Evolutionary conservation across 106 monocot species (phyloP).

Genomic region (Dendrobium officinale): DNA sequence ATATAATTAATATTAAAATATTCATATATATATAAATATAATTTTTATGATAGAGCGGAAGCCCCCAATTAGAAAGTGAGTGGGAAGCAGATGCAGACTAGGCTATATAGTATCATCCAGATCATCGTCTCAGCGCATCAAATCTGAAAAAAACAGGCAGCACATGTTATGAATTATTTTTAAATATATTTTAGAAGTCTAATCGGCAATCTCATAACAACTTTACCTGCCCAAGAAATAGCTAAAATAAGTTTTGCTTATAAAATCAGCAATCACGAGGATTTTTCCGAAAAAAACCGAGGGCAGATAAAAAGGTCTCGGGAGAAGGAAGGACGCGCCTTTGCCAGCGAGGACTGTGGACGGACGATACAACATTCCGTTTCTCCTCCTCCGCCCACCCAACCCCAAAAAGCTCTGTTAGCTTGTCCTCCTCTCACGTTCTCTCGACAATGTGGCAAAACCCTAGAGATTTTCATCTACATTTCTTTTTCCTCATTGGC

Average conservation of each 20-base stretch:
- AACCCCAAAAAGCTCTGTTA: not conserved
- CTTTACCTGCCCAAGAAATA: not conserved
- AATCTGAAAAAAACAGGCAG: too few species aligned
- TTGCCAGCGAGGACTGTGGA: constrained; percentile 4
- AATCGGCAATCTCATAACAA: not conserved
- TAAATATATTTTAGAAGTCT: not conserved
- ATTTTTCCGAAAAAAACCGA: not conserved
- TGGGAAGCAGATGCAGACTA: too few species aligned
- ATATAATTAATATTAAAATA: too few species aligned
- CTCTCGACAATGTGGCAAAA: not conserved
- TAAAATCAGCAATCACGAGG: not conserved
- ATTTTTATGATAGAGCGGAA: too few species aligned
- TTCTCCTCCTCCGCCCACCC: not conserved
- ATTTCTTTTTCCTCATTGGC: not conserved
- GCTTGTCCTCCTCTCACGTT: not conserved
- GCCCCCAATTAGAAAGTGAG: too few species aligned
- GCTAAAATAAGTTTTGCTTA: not conserved
- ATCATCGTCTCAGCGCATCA: too few species aligned
- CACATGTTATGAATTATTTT: not conserved
- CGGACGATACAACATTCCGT: not conserved
- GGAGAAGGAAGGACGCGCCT: not conserved
- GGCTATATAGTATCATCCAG: too few species aligned
- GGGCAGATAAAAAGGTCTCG: not conserved
- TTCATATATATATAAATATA: too few species aligned
- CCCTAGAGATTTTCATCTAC: not conserved